Evolutionary conservation across 2,329 filamentous ascomycete genomes (phyloP).

Genomic region (Diaporthe citrichinensis): DNA sequence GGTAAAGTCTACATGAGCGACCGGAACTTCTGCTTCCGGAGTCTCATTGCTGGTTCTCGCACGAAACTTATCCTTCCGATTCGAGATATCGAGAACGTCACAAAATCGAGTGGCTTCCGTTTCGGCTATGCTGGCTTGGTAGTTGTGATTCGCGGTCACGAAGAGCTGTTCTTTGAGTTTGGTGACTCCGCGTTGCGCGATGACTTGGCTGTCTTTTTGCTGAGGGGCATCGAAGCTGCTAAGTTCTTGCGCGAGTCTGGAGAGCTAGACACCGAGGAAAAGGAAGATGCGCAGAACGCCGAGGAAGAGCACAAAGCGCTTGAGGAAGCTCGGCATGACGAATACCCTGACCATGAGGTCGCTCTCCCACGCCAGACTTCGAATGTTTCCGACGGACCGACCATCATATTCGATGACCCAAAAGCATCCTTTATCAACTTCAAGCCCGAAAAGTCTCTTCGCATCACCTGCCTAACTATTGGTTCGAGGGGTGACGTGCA

Average conservation of each 20-base stretch:
- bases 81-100: conserved; percentile 91
- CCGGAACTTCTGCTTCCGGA: conserved; percentile 91
- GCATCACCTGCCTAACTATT: conserved; percentile 94
- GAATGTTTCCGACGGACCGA: conserved; percentile 70
- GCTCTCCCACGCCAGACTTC: conserved; percentile 63
- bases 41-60: conserved; percentile 87
- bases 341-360: conserved; percentile 65
- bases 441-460: conserved; percentile 84
- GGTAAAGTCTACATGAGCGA: conserved; percentile 97
- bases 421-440: conserved; percentile 91
- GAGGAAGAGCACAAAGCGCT: conserved; percentile 86
- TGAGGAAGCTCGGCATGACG: conserved; percentile 76
- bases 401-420: conserved; percentile 91
- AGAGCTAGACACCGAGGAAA: conserved; percentile 76
- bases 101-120: conserved; percentile 95
- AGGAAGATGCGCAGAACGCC: conserved; percentile 79
- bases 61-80: conserved; percentile 94
- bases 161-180: conserved; percentile 98
- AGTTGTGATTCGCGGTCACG: conserved; percentile 92
- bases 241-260: conserved; percentile 80
- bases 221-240: conserved; percentile 81
- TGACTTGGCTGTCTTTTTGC: conserved; percentile 86
- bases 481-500: conserved; percentile 97
- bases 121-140: conserved; percentile 93
- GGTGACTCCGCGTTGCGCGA: conserved; percentile 82